Evolutionary conservation across 768 basidiomycete genomes (phyloP).

Genomic region (Postia placenta): DNA sequence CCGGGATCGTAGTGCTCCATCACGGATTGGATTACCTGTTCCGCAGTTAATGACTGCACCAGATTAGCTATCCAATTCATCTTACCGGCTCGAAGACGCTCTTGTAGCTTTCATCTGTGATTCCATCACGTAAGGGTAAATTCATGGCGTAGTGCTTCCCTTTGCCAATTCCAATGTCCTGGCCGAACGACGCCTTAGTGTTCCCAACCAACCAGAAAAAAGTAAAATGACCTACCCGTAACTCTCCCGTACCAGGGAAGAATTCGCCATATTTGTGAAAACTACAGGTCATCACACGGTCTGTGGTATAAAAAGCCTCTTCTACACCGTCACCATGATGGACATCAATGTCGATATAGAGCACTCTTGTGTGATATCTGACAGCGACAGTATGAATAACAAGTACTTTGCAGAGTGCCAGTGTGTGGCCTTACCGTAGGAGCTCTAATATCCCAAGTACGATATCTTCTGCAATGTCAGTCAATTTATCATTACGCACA

Average conservation of each 20-base stretch:
- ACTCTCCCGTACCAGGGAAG: conserved; percentile 98
- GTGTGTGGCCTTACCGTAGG: too few relatives aligned
- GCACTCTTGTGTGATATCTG: conserved; percentile 91
- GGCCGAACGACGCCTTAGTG: not conserved
- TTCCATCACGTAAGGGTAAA: conserved; percentile 91
- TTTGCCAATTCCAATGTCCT: conserved; percentile 92
- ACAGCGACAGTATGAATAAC: too few relatives aligned
- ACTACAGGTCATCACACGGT: conserved; percentile 96
- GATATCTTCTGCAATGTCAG: conserved; percentile 57
- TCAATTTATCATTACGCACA: not conserved
- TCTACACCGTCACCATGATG: conserved; percentile 99
- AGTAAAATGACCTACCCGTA: conserved; percentile 51
- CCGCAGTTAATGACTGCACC: not conserved
- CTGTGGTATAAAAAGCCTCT: conserved; percentile 98
- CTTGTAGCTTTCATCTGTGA: conserved; percentile 92
- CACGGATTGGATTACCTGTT: conserved; percentile 83
- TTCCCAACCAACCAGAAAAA: not conserved
- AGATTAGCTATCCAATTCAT: conserved; percentile 5
- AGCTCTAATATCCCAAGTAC: conserved; percentile 95
- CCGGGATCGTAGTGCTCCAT: conserved; percentile 94
- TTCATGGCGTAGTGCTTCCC: conserved; percentile 94
- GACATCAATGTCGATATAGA: conserved; percentile 98
- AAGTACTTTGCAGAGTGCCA: too few relatives aligned
- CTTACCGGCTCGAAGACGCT: conserved; percentile 92
- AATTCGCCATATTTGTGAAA: conserved; percentile 99